Evolutionary conservation across 495 filamentous ascomycete genomes (phyloP).

Genomic region (Xylaria nigripes): DNA sequence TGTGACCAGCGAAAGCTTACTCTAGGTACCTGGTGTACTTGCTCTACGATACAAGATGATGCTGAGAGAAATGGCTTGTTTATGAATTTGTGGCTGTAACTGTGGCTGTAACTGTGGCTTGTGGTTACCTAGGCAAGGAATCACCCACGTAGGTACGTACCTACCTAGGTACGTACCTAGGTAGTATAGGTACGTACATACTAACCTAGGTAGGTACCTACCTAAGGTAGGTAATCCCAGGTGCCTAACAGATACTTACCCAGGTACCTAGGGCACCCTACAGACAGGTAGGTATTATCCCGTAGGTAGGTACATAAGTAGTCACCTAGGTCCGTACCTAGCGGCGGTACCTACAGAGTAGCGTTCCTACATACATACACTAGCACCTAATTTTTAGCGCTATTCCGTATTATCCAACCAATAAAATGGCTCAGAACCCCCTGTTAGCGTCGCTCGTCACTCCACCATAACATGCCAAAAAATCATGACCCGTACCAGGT

Average conservation of each 20-base stretch:
- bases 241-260: too few species aligned
- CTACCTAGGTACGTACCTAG: neutral
- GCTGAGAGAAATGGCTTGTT: too few species aligned
- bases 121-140: neutral
- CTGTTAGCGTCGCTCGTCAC: conserved; percentile 13
- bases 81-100: neutral
- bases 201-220: too few species aligned
- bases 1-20: neutral
- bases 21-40: neutral
- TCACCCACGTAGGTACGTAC: too few species aligned
- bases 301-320: neutral
- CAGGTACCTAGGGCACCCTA: too few species aligned
- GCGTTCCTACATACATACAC: too few species aligned
- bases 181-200: neutral
- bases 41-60: too few species aligned
- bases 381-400: conserved; percentile 14
- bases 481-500: conserved; percentile 22
- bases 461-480: conserved; percentile 31
- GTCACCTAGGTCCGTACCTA: too few species aligned
- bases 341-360: too few species aligned
- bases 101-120: neutral
- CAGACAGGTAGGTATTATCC: too few species aligned
- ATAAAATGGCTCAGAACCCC: conserved; percentile 12
- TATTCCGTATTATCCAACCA: conserved; percentile 19
- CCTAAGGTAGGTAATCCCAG: too few species aligned